Base-by-base conservation (phyloP, 768 basidiomycete genomes). In the Glaciozyma martinii region DNA sequence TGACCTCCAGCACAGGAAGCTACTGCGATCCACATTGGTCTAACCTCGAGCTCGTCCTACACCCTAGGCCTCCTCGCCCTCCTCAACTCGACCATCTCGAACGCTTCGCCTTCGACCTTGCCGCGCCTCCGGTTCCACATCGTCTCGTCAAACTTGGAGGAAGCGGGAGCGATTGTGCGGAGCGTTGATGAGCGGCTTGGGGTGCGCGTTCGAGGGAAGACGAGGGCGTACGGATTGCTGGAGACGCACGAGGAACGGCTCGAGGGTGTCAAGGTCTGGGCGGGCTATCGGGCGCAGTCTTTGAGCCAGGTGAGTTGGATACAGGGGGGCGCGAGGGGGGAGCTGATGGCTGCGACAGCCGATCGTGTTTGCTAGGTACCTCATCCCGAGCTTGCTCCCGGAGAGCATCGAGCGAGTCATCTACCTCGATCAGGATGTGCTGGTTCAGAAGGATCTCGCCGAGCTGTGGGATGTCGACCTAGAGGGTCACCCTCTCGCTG, bases 381-480 rank as follows among this genome's bases (percentile, higher is more conserved):
- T 54, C 53, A 44, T 59, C n/a, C 44, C 29, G 7, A 15, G 21
- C 25, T 25, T 43, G 19, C 58, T 59, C 13, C 21, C 46, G 15
- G 29, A 44, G 16, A n/a, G 23, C 18, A 21, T 59, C 6, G 37
- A 59, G 27, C 25, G 46, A 21, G 46, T 49, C 58, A 59, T 59
- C 44, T 59, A 59, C 58, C 58, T 59, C 58, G 58, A 59, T 44
- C 58, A 59, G 32, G 58, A 59, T 29, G 46, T 47, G n/a, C 21
- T 59, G 27, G 58, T 59, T 25, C 58, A 29, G 27, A 25, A 47
- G 43, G 58, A 59, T 16, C 42, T 59, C 30, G 43, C 43, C 23
- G 27, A 46, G 27, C 58, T 59, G 6, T 59, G 58, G 58, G 30
- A 59, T 27, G 8, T 44, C 15, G 58, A 47, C 29, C 12, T 59